phyloP scores from a whole-genome alignment of 1,284 basidiomycete species.

The Hemileia vastatrix region DNA sequence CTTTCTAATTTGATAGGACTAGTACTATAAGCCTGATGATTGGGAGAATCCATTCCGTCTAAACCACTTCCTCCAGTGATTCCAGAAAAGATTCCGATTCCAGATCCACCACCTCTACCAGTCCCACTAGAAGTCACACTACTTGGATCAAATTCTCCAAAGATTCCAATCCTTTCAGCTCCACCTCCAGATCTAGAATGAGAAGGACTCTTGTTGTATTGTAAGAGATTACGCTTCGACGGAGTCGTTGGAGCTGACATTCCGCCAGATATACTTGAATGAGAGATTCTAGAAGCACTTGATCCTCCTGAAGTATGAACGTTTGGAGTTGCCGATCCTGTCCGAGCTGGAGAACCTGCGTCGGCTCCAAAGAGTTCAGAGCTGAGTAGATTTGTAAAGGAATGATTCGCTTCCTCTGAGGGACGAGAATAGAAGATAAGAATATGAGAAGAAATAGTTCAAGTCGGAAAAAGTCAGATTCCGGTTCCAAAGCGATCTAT shows the following conservation, averaged over 20 bases:
- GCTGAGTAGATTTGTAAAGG: conserved; percentile 50
- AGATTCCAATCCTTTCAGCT: not conserved
- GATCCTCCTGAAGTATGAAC: conserved; percentile 34
- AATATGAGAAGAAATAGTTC: not conserved
- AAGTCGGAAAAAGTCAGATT: not conserved
- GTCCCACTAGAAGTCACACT: not conserved
- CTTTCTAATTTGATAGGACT: conserved; percentile 78
- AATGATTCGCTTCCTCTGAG: conserved; percentile 50
- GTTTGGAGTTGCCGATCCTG: conserved; percentile 40
- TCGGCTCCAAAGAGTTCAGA: conserved; percentile 49
- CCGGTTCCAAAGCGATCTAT: not conserved
- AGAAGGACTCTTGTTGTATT: conserved; percentile 45
- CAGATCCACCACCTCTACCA: conserved; percentile 6
- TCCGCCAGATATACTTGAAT: conserved; percentile 22
- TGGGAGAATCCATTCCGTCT: conserved; percentile 49
- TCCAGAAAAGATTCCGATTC: conserved; percentile 25
- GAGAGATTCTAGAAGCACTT: conserved; percentile 21
- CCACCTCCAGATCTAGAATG: conserved; percentile 33
- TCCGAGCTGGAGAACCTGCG: conserved; percentile 32
- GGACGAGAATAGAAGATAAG: too few species aligned
- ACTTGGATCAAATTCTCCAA: not conserved
- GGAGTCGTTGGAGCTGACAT: conserved; percentile 44
- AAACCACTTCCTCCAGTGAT: conserved; percentile 45
- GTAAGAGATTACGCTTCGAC: conserved; percentile 49
- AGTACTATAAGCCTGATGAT: conserved; percentile 77